Percentiles rank a stretch among this genome's conserved stretches.
Conservation (phyloP, 2,329 filamentous ascomycete species). For the Ceratocystis destructans region DNA sequence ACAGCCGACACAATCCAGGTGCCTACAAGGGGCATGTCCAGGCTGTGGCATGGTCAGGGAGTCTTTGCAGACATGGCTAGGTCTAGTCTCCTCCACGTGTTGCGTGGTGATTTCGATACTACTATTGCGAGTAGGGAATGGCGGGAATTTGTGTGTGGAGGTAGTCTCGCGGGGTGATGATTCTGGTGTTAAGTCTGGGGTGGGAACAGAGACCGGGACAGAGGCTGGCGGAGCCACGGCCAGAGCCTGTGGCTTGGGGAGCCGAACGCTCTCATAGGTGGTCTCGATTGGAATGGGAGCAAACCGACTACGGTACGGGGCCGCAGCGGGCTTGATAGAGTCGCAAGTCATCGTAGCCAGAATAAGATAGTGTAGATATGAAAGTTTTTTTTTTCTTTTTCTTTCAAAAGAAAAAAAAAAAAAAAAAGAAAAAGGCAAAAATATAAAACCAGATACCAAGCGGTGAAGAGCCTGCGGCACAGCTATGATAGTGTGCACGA, state of each 20-base stretch:
- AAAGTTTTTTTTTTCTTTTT: too few species aligned
- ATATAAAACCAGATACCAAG: not conserved
- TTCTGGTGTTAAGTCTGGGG: conserved; percentile 44
- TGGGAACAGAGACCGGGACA: conserved; percentile 31
- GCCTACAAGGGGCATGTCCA: not conserved
- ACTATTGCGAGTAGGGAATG: not conserved
- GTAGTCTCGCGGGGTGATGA: conserved; percentile 32
- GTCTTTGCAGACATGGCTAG: not conserved
- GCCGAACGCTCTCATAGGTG: conserved; percentile 45
- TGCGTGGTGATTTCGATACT: conserved; percentile 7
- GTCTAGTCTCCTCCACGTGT: conserved; percentile 5
- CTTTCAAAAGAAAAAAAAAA: too few species aligned
- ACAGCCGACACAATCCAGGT: not conserved
- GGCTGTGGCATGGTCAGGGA: not conserved
- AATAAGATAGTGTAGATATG: not conserved
- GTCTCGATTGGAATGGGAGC: conserved; percentile 60
- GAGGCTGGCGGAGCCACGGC: not conserved
- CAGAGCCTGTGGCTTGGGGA: conserved; percentile 20
- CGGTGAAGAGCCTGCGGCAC: not conserved
- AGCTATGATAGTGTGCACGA: not conserved
- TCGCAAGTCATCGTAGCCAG: conserved; percentile 18
- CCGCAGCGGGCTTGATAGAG: not conserved
- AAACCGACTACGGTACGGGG: conserved; percentile 43
- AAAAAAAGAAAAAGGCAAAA: too few species aligned
- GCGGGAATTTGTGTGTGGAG: not conserved